Conservation (phyloP, 352 stramenopile species). For the Globisporangium heterothallicum region DNA sequence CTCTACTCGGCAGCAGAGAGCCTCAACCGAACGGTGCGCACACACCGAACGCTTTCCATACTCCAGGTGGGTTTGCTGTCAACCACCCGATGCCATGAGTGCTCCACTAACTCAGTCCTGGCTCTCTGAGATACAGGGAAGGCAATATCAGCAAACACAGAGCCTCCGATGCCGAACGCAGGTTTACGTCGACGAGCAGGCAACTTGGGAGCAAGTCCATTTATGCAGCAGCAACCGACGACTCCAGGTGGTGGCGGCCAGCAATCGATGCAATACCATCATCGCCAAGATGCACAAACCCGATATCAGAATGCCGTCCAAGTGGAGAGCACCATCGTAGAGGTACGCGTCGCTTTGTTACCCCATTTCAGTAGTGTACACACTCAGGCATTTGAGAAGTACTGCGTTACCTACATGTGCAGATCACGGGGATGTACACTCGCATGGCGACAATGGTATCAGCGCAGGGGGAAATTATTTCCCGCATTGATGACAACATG, state of each 20-base stretch:
- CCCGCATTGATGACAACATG: constrained; percentile 84
- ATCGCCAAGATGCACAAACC: constrained; percentile 63
- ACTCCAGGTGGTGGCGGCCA: constrained; percentile 27
- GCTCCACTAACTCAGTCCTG: neutral
- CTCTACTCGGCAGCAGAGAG: constrained; percentile 14
- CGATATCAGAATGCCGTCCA: constrained; percentile 72
- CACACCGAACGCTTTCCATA: constrained; percentile 9
- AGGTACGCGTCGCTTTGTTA: constrained; percentile 31
- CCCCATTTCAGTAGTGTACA: neutral
- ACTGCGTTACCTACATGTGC: neutral
- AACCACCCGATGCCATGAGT: neutral
- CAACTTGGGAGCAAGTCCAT: constrained; percentile 58
- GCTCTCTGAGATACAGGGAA: constrained; percentile 1
- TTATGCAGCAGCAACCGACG: constrained; percentile 66
- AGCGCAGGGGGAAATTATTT: constrained; percentile 76
- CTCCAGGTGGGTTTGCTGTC: constrained; percentile 10
- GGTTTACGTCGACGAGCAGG: constrained; percentile 53
- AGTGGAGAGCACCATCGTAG: constrained; percentile 81
- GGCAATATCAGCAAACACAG: constrained; percentile 1
- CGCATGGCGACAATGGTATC: constrained; percentile 81
- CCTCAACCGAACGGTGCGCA: constrained; percentile 10
- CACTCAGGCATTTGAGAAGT: neutral
- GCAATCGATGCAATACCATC: constrained; percentile 56
- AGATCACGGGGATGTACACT: constrained; percentile 87
- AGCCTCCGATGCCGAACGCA: constrained; percentile 15